A percentile compares a stretch with the other conserved stretches of the same genome.
Evolutionary conservation across 306 rosid species (phyloP).

Genomic region (Dalbergia cochinchinensis): DNA sequence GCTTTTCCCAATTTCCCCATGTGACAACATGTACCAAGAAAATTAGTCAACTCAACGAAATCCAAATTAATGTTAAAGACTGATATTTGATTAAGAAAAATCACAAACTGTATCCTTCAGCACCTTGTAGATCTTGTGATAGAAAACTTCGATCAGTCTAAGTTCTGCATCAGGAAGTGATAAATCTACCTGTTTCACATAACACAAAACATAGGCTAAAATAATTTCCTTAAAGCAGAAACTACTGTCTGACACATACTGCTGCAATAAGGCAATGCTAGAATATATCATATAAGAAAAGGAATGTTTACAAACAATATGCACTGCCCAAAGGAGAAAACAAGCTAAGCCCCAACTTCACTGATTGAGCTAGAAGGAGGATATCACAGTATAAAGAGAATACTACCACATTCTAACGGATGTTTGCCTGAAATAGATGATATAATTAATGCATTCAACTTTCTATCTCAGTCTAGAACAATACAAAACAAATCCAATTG

Average conservation of each 20-base stretch:
- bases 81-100: background rate
- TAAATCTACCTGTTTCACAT: conserved; percentile 79
- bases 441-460: too few relatives aligned
- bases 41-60: conserved; percentile 30
- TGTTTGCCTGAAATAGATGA: too few relatives aligned
- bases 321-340: background rate
- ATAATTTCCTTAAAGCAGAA: background rate
- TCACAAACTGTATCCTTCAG: background rate
- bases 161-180: conserved; percentile 87
- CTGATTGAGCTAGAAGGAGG: background rate
- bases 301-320: background rate
- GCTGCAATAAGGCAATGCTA: conserved; percentile 12
- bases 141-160: conserved; percentile 90
- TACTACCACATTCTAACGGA: too few relatives aligned
- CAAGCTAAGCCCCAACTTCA: background rate
- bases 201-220: background rate
- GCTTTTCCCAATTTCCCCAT: conserved; percentile 3
- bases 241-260: conserved; percentile 1
- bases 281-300: background rate
- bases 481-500: too few relatives aligned
- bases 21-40: background rate
- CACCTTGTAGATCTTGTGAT: conserved; percentile 97
- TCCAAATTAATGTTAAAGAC: background rate
- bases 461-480: too few relatives aligned
- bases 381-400: background rate